Evolutionary conservation across 2,329 filamentous ascomycete species (phyloP), one percentile per base, ranked within the genome.

Genomic region (Diaporthe vaccinii): DNA sequence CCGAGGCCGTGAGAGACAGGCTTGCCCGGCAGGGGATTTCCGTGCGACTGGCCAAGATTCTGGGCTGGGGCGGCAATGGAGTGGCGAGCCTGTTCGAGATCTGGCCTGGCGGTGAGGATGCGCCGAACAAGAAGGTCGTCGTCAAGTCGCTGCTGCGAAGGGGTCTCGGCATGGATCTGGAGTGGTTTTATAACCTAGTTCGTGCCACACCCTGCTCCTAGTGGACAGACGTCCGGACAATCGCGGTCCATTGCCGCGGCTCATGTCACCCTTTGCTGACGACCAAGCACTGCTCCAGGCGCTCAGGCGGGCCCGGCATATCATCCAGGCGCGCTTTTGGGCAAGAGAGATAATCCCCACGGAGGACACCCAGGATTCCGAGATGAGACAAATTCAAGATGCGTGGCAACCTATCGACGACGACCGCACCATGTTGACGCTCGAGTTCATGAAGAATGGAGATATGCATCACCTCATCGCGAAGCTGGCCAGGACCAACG

Each of bases 371-470:
- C 10, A 4, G 2, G 25, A 4, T 5, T 39, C 14, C 4, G 39
- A 28, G 3, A 2, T 49, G 17, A 28, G 1, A 10, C 20, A 14
- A 10, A 22, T 59, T 14, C 14, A 5, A 14, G 14, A 61, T 25
- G 15, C 9, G 12, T 71, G 68, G 53, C 10, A 3, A 10, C 39
- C 22, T 10, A 14, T 71, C 39, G 68, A 71, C 49, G 3, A 9
- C 8, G 44, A 71, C n/a, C 4, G 22, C 7, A 14, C 22, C 0
- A 31, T 71, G 20, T 20, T 71, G 68, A 59, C 68, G 39, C 53
- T 71, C 3, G 68, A 71, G 53, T 71, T 58, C 36, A 71, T 71
- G 68, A 25, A 28, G 53, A 20, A 57, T 8, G 68, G 68, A 7
- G 68, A 71, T 15, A 7, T 71, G 53, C 57, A 58, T 7, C 17